Evolutionary conservation across 2,329 filamentous ascomycete species (phyloP).

Genomic region (Nigrospora sphaerica): DNA sequence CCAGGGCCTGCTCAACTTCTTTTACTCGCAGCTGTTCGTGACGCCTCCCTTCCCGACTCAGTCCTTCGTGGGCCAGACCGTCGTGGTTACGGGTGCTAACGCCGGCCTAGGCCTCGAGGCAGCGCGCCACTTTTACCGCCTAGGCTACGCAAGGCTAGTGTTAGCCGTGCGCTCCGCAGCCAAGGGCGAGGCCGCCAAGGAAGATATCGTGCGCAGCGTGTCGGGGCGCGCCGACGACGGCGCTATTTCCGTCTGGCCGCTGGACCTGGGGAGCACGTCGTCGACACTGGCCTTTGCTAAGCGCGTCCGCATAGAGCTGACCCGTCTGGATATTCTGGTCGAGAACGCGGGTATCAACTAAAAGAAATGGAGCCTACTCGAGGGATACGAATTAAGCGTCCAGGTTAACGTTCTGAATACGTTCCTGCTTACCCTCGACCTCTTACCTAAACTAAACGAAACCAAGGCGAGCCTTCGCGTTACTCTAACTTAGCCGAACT

Average conservation of each 20-base stretch:
- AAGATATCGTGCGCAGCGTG: slow-evolving; percentile 23
- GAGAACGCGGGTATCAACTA: slow-evolving; percentile 28
- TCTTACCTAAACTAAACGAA: slow-evolving; percentile 43
- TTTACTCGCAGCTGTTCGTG: slow-evolving; percentile 6
- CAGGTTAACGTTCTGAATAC: slow-evolving; percentile 48
- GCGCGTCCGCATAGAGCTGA: slow-evolving; percentile 24
- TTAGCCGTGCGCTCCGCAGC: slow-evolving; percentile 23
- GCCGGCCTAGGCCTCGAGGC: slow-evolving; percentile 27
- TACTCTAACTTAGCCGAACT: too few species aligned
- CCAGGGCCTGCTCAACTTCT: neutral
- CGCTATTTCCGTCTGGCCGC: slow-evolving; percentile 38
- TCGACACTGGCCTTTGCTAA: slow-evolving; percentile 36
- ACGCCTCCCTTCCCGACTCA: slow-evolving; percentile 12
- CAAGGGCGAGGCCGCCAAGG: slow-evolving; percentile 29
- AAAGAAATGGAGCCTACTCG: slow-evolving; percentile 21
- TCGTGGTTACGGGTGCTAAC: slow-evolving; percentile 27
- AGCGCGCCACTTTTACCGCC: slow-evolving; percentile 17
- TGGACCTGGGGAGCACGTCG: slow-evolving; percentile 40
- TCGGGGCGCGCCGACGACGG: slow-evolving; percentile 5
- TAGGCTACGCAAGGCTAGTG: slow-evolving; percentile 17
- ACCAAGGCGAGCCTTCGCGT: slow-evolving; percentile 14
- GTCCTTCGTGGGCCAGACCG: slow-evolving; percentile 19
- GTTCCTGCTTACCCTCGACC: slow-evolving; percentile 38
- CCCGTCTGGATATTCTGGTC: slow-evolving; percentile 35
- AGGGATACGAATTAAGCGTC: slow-evolving; percentile 40